A percentile compares a stretch with the other conserved stretches of the same genome.
These are phyloP conservation scores for Linaria vulgaris DNA, from an alignment of 257 asterid species.

Conservation along the genomic window DNA sequence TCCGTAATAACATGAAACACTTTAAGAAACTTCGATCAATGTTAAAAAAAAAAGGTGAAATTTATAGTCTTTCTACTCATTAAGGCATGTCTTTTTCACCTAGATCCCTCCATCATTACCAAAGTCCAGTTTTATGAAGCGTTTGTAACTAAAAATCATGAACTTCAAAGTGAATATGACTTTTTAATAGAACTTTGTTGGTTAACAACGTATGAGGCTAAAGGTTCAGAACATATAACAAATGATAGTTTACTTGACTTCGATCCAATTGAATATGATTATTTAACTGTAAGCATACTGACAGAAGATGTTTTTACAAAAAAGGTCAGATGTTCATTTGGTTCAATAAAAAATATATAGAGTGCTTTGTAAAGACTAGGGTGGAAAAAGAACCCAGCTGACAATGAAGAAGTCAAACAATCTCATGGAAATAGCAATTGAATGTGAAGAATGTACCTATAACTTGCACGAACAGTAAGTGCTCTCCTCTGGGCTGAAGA, in stretches of 20 bases:
- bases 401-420: not conserved
- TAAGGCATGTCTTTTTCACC: constrained; percentile 5
- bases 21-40: constrained; percentile 18
- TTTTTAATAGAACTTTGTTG: not conserved
- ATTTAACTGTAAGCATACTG: too few relatives aligned
- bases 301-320: too few relatives aligned
- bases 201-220: not conserved
- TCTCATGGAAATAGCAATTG: constrained; percentile 5
- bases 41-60: not conserved
- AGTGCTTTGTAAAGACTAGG: too few relatives aligned
- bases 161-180: not conserved
- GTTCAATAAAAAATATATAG: too few relatives aligned
- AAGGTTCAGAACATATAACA: constrained; percentile 6
- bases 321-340: too few relatives aligned
- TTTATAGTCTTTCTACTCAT: constrained; percentile 1
- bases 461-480: constrained; percentile 58
- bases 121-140: constrained; percentile 2
- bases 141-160: too few relatives aligned
- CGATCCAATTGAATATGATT: too few relatives aligned
- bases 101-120: not conserved
- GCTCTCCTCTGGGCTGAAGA: constrained; percentile 35
- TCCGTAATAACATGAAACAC: constrained; percentile 12
- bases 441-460: constrained; percentile 46
- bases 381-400: not conserved
- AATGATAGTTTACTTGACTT: too few relatives aligned